phyloP scores from a whole-genome alignment of 805 yeast genomes.

The Lipomyces sp. region DNA sequence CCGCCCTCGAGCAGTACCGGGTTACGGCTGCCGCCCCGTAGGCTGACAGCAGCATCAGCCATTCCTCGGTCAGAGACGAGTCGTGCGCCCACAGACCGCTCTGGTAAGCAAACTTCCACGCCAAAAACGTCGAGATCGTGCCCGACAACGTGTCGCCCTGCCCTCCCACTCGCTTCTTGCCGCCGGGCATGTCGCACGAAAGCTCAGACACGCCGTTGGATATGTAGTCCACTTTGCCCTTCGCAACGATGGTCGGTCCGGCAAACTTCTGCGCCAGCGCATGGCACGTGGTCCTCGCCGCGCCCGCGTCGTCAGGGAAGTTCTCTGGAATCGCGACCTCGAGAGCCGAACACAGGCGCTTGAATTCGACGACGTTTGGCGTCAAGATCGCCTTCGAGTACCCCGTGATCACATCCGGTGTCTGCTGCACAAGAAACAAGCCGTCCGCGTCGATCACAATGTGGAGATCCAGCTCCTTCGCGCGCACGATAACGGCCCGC shows the following conservation, averaged over 20 bases:
- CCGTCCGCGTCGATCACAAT: conserved; percentile 91
- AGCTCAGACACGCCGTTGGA: conserved; percentile 49
- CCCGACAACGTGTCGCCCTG: conserved; percentile 96
- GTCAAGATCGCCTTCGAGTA: conserved; percentile 68
- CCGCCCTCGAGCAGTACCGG: conserved; percentile 59
- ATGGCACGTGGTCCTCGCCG: conserved; percentile 30
- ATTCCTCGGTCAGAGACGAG: conserved; percentile 35
- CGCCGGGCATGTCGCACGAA: conserved; percentile 53
- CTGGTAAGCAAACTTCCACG: conserved; percentile 72
- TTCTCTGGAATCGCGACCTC: conserved; percentile 1
- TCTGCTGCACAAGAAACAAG: conserved; percentile 58
- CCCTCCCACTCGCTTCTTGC: conserved; percentile 84
- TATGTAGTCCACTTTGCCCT: conserved; percentile 68
- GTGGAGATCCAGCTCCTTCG: conserved; percentile 58
- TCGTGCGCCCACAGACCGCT: conserved; percentile 55
- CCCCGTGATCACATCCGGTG: conserved; percentile 54
- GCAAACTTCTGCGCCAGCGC: conserved; percentile 51
- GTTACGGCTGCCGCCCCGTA: conserved; percentile 71
- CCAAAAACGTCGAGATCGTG: conserved; percentile 71
- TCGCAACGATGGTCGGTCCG: conserved; percentile 62
- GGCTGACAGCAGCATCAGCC: conserved; percentile 44
- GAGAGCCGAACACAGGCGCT: conserved; percentile 48
- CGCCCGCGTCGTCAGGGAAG: conserved; percentile 3
- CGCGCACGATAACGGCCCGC: conserved; percentile 54
- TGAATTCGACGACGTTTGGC: conserved; percentile 85